Evolutionary conservation across 208 protist genomes (phyloP).

Genomic region (Lotmaria passim): DNA sequence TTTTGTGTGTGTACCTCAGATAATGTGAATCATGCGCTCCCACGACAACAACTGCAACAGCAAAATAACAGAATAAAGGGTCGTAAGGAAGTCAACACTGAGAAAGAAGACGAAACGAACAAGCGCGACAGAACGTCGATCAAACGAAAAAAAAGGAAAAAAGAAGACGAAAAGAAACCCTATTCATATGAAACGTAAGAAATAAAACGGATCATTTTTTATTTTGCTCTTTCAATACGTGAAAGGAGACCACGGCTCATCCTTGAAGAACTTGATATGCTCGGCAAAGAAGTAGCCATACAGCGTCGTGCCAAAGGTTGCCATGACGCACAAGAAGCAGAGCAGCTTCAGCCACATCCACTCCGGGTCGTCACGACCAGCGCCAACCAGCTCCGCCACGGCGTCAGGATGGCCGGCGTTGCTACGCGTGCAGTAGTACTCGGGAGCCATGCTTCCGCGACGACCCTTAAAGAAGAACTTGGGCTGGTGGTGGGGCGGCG

Average conservation of each 20-base stretch:
- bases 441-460: constrained; percentile 42
- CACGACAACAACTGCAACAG: neutral
- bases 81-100: too few relatives aligned
- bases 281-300: constrained; percentile 80
- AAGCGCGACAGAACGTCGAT: neutral
- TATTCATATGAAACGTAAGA: too few relatives aligned
- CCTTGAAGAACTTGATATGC: constrained; percentile 85
- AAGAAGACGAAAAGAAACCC: neutral
- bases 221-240: constrained; percentile 18
- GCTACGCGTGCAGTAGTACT: constrained; percentile 62
- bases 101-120: neutral
- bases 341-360: constrained; percentile 87
- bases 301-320: constrained; percentile 70
- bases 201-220: too few relatives aligned
- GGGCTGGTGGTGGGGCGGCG: constrained; percentile 6
- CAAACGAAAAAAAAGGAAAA: neutral
- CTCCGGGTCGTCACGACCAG: constrained; percentile 70
- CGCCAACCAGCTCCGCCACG: constrained; percentile 50
- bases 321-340: constrained; percentile 77
- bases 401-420: constrained; percentile 66
- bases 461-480: constrained; percentile 60
- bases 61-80: neutral
- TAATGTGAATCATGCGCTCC: neutral
- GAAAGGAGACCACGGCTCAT: constrained; percentile 86
- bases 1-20: neutral